Evolutionary conservation across 768 basidiomycete species (phyloP).

Genomic region (Lactarius tabidus): DNA sequence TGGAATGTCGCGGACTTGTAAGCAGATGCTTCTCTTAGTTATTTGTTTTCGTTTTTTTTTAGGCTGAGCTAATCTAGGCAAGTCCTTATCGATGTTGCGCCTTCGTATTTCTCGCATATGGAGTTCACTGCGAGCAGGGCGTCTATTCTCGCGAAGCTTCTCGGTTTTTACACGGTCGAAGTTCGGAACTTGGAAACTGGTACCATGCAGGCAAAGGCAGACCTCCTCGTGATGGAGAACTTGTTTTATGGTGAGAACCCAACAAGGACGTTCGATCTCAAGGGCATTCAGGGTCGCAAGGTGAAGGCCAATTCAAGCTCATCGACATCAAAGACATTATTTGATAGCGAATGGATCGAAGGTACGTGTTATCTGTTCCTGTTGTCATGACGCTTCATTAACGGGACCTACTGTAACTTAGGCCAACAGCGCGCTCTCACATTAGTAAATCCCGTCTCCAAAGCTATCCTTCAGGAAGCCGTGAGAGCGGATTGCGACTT

Average conservation of each 20-base stretch:
- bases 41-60: no score
- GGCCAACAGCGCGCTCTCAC: slow-evolving; percentile 63
- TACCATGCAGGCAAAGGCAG: slow-evolving; percentile 58
- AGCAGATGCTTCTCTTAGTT: slow-evolving; percentile 30
- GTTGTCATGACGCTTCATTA: background rate
- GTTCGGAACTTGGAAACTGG: slow-evolving; percentile 70
- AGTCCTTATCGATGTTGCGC: slow-evolving; percentile 71
- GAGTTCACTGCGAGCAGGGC: slow-evolving; percentile 62
- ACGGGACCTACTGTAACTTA: slow-evolving; percentile 27
- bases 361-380: slow-evolving; percentile 32
- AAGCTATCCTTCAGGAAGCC: slow-evolving; percentile 64
- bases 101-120: slow-evolving; percentile 77
- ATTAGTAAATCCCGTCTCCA: slow-evolving; percentile 68
- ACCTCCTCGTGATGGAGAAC: slow-evolving; percentile 84
- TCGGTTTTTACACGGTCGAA: slow-evolving; percentile 80
- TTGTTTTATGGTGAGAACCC: slow-evolving; percentile 69
- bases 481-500: slow-evolving; percentile 70
- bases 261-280: slow-evolving; percentile 71
- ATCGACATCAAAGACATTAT: slow-evolving; percentile 53
- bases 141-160: slow-evolving; percentile 70
- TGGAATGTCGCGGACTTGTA: slow-evolving; percentile 86
- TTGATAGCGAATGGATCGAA: slow-evolving; percentile 86
- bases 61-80: slow-evolving; percentile 43
- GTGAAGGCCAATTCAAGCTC: slow-evolving; percentile 46
- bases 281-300: slow-evolving; percentile 76